Percentiles rank a stretch among this genome's conserved stretches.
Evolutionary conservation across 257 asterid species (phyloP).

Genomic region (Gardenia jasminoides): DNA sequence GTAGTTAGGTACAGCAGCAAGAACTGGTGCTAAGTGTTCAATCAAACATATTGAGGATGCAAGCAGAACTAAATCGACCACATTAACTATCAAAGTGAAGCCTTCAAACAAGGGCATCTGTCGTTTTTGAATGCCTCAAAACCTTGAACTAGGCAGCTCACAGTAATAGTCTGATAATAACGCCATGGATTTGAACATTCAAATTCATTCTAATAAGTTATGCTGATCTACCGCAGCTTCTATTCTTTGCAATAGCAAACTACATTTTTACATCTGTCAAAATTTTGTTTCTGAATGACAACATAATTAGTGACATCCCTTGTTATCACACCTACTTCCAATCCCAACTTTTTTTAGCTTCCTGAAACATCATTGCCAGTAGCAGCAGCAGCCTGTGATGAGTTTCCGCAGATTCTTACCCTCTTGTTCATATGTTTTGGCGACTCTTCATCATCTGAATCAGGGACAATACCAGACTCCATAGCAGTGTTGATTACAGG

Average conservation of each 20-base stretch:
- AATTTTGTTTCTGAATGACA: not conserved
- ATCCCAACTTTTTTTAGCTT: not conserved
- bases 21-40: too few relatives aligned
- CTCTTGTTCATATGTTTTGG: constrained; percentile 6
- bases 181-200: not conserved
- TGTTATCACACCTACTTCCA: not conserved
- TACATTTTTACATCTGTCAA: not conserved
- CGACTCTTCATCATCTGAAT: constrained; percentile 58
- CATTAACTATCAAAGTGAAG: not conserved
- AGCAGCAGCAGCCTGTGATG: constrained; percentile 5
- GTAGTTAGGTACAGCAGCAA: too few relatives aligned
- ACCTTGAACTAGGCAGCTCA: not conserved
- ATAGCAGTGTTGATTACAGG: constrained; percentile 51
- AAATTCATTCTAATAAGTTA: not conserved
- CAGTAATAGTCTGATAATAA: too few relatives aligned
- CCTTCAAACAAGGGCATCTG: not conserved
- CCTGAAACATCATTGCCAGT: not conserved
- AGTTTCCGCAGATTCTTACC: not conserved
- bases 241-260: not conserved
- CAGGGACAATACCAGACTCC: constrained; percentile 44
- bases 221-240: not conserved
- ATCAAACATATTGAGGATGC: too few relatives aligned
- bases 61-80: not conserved
- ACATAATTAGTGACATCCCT: not conserved
- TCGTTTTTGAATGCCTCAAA: not conserved